Evolutionary conservation across 2,329 filamentous ascomycete species (phyloP).

Genomic region (Nemania abortiva): DNA sequence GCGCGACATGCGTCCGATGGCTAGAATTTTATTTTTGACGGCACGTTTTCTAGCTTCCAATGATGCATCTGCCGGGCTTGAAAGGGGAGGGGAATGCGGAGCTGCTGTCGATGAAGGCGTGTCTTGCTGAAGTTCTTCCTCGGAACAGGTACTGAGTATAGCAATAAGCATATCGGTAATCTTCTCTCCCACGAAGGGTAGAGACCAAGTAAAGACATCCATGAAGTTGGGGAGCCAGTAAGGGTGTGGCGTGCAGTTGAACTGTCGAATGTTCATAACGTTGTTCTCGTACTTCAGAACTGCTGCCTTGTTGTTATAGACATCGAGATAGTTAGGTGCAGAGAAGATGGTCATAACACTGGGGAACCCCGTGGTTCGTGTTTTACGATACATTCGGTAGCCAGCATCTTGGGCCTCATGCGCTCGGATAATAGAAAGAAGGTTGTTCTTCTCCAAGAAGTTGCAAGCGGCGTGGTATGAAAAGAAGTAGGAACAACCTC

Average conservation of each 20-base stretch:
- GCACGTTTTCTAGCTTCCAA: conserved; percentile 94
- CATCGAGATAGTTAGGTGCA: conserved; percentile 97
- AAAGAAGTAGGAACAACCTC: conserved; percentile 99
- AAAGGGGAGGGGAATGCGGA: conserved; percentile 79
- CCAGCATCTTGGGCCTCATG: conserved; percentile 99
- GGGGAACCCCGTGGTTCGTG: conserved; percentile 95
- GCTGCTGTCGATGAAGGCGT: conserved; percentile 77
- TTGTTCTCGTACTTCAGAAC: conserved; percentile 99
- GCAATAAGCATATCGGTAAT: conserved; percentile 99
- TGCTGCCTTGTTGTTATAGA: conserved; percentile 99
- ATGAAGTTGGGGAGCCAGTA: conserved; percentile 99
- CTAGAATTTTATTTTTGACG: conserved; percentile 99
- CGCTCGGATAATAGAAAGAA: conserved; percentile 95
- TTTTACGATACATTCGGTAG: conserved; percentile 99
- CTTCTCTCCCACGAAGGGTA: conserved; percentile 98
- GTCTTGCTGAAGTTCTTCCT: conserved; percentile 95
- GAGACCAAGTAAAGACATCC: conserved; percentile 99
- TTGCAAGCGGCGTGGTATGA: conserved; percentile 97
- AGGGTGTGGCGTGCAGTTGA: conserved; percentile 98
- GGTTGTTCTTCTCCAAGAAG: conserved; percentile 98
- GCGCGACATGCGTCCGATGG: conserved; percentile 93
- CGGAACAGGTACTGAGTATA: conserved; percentile 98
- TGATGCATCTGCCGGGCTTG: conserved; percentile 75
- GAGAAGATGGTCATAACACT: conserved; percentile 99
- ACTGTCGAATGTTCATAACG: conserved; percentile 99